These are phyloP conservation scores for Aspergillus piperis DNA, from an alignment of 2,329 filamentous ascomycete genomes.

Conservation along the genomic window DNA sequence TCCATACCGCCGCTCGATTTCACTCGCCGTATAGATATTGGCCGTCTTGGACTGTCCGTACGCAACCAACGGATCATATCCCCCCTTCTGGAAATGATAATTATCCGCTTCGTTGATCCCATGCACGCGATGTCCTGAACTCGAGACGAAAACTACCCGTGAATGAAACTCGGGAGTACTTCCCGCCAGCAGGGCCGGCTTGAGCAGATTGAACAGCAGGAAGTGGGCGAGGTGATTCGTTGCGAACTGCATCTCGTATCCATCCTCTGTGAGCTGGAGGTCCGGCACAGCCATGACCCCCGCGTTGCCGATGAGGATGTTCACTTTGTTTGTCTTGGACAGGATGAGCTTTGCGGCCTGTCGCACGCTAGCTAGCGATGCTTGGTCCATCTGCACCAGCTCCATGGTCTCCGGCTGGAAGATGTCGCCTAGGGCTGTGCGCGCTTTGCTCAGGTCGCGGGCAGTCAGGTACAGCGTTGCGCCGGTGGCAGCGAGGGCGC, in stretches of 20 bases:
- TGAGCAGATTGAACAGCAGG: slow-evolving; percentile 55
- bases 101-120: slow-evolving; percentile 38
- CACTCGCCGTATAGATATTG: slow-evolving; percentile 54
- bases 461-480: slow-evolving; percentile 41
- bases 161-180: slow-evolving; percentile 43
- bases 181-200: slow-evolving; percentile 23
- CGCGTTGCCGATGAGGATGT: slow-evolving; percentile 46
- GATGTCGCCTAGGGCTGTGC: slow-evolving; percentile 27
- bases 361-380: slow-evolving; percentile 18
- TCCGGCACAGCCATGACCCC: slow-evolving; percentile 42
- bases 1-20: slow-evolving; percentile 55
- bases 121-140: slow-evolving; percentile 43
- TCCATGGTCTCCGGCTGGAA: slow-evolving; percentile 26
- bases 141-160: slow-evolving; percentile 52
- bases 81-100: slow-evolving; percentile 37
- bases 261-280: slow-evolving; percentile 39
- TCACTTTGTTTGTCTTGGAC: slow-evolving; percentile 15
- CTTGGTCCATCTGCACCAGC: slow-evolving; percentile 15
- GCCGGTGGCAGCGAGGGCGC: slow-evolving; percentile 41
- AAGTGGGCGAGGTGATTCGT: slow-evolving; percentile 56
- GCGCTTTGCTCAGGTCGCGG: slow-evolving; percentile 38
- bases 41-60: slow-evolving; percentile 57
- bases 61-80: slow-evolving; percentile 39
- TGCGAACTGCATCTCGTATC: slow-evolving; percentile 54
- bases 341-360: slow-evolving; percentile 14